Evolutionary conservation across 441 rosid species (phyloP).

Genomic region (Adansonia rubrostipa): DNA sequence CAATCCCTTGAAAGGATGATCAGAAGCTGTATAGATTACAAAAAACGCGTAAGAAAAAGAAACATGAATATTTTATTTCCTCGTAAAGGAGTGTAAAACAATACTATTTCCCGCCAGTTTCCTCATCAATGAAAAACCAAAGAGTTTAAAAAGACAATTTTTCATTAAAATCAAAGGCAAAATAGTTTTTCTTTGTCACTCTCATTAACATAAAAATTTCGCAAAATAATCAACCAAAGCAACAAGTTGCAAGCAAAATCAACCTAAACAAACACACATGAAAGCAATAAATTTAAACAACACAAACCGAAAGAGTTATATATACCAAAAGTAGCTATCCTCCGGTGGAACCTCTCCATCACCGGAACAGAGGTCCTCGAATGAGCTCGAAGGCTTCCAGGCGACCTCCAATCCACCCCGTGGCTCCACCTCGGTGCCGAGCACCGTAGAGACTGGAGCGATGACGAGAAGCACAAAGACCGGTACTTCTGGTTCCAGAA

Average conservation of each 20-base stretch:
- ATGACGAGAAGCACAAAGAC: constrained; percentile 53
- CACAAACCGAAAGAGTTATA: background rate
- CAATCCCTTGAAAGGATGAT: constrained; percentile 53
- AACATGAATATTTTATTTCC: background rate
- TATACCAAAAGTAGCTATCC: constrained; percentile 56
- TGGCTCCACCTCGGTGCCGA: constrained; percentile 58
- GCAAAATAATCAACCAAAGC: background rate
- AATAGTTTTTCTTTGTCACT: background rate
- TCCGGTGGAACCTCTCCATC: constrained; percentile 49
- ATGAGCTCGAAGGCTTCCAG: constrained; percentile 54
- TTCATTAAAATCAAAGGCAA: background rate
- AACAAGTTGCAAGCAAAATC: constrained; percentile 10
- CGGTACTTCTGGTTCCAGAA: constrained; percentile 40
- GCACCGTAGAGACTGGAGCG: constrained; percentile 46
- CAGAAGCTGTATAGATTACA: constrained; percentile 43
- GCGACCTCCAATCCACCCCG: constrained; percentile 53
- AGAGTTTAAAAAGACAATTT: background rate
- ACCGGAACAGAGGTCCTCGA: constrained; percentile 43
- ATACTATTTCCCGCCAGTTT: constrained; percentile 13
- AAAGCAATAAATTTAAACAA: background rate
- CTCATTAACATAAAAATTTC: background rate
- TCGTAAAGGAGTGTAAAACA: background rate
- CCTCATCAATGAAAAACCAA: background rate
- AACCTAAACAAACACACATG: background rate
- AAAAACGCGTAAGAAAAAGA: constrained; percentile 14